Evolutionary conservation across 163 green algal genomes (phyloP).

Genomic region (Scenedesmus sp.): DNA sequence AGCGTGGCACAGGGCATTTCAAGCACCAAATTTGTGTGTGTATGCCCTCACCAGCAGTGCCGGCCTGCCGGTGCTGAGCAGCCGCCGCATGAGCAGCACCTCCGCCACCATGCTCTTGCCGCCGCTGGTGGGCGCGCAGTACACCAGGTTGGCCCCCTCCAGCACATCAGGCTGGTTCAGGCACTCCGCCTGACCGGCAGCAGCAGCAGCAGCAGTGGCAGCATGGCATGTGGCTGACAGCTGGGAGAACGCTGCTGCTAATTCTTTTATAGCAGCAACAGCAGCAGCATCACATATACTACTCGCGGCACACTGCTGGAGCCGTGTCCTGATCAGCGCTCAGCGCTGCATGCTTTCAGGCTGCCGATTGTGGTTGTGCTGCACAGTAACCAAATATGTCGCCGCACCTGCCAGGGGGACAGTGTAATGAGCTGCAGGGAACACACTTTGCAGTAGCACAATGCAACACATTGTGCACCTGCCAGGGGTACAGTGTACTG

Average conservation of each 20-base stretch:
- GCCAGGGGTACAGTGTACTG: too few relatives aligned
- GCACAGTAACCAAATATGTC: not conserved
- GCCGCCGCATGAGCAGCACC: slow-evolving; percentile 86
- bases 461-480: too few relatives aligned
- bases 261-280: too few relatives aligned
- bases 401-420: slow-evolving; percentile 76
- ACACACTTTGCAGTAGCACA: too few relatives aligned
- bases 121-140: slow-evolving; percentile 93
- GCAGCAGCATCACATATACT: too few relatives aligned
- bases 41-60: slow-evolving; percentile 36
- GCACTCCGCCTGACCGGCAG: slow-evolving; percentile 76
- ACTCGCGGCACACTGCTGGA: not conserved
- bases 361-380: not conserved
- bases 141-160: slow-evolving; percentile 90
- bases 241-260: too few relatives aligned
- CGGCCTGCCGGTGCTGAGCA: slow-evolving; percentile 66
- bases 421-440: slow-evolving; percentile 12
- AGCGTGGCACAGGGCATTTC: not conserved
- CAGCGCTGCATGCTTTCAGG: too few relatives aligned
- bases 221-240: not conserved
- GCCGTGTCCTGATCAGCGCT: not conserved
- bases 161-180: slow-evolving; percentile 75
- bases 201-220: not conserved
- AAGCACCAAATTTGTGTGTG: not conserved
- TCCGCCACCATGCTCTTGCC: slow-evolving; percentile 98